Conservation (phyloP, 192 early-diverging fungal genomes). For the Kappamyces sp. region DNA sequence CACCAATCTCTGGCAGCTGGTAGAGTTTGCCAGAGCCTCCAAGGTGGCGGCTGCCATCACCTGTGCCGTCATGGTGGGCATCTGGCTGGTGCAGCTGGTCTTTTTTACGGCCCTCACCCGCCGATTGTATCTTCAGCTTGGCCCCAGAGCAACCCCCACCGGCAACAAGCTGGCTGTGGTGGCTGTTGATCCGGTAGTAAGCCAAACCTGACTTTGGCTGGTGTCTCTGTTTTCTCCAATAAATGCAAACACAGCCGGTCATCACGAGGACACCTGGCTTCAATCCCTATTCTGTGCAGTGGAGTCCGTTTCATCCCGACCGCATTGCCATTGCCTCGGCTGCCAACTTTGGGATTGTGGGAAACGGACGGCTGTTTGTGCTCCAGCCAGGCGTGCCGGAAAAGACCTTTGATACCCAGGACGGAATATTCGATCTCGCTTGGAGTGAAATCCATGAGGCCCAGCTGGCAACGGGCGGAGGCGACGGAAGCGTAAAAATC, state of each 20-base stretch:
- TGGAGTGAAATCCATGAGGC: conserved; percentile 97
- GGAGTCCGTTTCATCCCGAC: conserved; percentile 89
- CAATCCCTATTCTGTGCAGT: conserved; percentile 61
- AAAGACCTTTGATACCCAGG: conserved; percentile 88
- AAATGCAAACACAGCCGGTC: background rate
- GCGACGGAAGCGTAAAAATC: conserved; percentile 92
- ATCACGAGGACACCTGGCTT: background rate
- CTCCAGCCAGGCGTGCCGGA: conserved; percentile 48
- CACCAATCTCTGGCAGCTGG: too few species aligned
- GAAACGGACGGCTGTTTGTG: conserved; percentile 86
- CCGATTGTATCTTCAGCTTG: too few species aligned
- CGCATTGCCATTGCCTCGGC: conserved; percentile 80
- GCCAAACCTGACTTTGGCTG: too few species aligned
- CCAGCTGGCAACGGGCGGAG: conserved; percentile 82
- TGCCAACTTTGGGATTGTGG: conserved; percentile 96
- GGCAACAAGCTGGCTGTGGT: too few species aligned
- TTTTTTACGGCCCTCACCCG: too few species aligned
- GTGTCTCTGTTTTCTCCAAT: background rate
- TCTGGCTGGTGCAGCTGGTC: too few species aligned
- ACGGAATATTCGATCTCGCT: conserved; percentile 88
- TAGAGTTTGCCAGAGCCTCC: too few species aligned
- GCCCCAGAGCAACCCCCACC: too few species aligned
- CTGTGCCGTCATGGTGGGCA: too few species aligned
- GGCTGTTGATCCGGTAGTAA: too few species aligned
- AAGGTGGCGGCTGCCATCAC: too few species aligned